Evolutionary conservation across 1,284 basidiomycete species (phyloP), one percentile per base, ranked within the genome.

Genomic region (Malassezia brasiliensis): DNA sequence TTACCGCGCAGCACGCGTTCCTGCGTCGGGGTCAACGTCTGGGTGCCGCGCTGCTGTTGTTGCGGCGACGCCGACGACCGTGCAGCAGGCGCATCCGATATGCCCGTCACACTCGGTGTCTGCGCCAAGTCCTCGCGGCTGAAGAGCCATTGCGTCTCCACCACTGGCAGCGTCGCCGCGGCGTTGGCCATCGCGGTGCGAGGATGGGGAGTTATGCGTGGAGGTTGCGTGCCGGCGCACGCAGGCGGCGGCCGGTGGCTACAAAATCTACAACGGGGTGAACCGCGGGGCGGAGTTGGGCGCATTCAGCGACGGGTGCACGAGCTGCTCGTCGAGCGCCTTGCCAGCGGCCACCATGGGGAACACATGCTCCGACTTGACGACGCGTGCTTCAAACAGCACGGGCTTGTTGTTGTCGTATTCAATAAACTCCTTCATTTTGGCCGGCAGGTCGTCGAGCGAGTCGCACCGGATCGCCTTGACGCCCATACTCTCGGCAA

Each of bases 341-440:
- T 89, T 90, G 47, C 88, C 90, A 35, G 89, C 89, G 7, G 87
- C 82, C 56, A 87, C 87, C 86, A 89, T 90, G 12, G 87, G 91
- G 82, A 89, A 96, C 56, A 94, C 90, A 76, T 96, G 90, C 78
- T 96, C 91, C 66, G 83, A 84, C 68, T 81, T 82, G 75, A 86
- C 84, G 34, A 96, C 88, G 54, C 86, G 55, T 72, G 89, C 93
- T 78, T 98, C 91, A 79, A 98, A 80, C 61, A 98, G 77, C 42
- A 96, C 82, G 1, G 93, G 93, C 77, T 83, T 86, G 57, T 80
- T 80, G 63, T 83, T 85, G 63, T 90, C 86, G 76, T 93, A 94
- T 78, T 93, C 90, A 67, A 98, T 81, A 78, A 98, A 94, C 81
- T 96, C 91, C 79, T 90, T 90, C 90, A 98, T 96, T 81, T 87